These are phyloP conservation scores for Tulasnella calospora DNA, from an alignment of 768 basidiomycete species.

Conservation along the genomic window DNA sequence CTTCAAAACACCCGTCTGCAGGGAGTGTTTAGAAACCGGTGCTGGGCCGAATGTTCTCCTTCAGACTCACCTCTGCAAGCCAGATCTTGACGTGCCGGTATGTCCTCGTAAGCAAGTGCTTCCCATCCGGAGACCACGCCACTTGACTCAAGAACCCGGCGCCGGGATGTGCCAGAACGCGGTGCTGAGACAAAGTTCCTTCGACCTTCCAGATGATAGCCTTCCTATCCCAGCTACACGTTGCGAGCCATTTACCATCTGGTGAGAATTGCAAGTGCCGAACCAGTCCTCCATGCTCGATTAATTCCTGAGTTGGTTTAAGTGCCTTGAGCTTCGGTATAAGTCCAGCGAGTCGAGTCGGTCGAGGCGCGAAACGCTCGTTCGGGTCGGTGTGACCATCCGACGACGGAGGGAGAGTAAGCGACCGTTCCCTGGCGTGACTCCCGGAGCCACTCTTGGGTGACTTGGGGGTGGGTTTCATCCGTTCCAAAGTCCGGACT, in stretches of 20 bases:
- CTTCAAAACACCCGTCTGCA: slow-evolving; percentile 62
- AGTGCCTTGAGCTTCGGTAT: slow-evolving; percentile 54
- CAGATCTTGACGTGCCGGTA: slow-evolving; percentile 63
- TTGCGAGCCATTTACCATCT: slow-evolving; percentile 67
- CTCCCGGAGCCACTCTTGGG: background rate
- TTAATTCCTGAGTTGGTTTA: slow-evolving; percentile 53
- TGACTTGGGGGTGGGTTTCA: background rate
- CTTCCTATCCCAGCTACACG: slow-evolving; percentile 51
- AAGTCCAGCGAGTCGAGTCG: slow-evolving; percentile 53
- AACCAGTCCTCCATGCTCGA: slow-evolving; percentile 61
- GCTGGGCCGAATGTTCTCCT: background rate
- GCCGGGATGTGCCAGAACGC: slow-evolving; percentile 52
- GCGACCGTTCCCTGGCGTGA: background rate
- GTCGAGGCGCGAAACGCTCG: slow-evolving; percentile 33
- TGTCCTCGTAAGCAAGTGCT: slow-evolving; percentile 57
- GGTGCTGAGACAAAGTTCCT: slow-evolving; percentile 54
- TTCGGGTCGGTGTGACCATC: background rate
- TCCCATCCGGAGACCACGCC: slow-evolving; percentile 67
- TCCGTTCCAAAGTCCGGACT: background rate
- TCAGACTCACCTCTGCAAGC: slow-evolving; percentile 50
- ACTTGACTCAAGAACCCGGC: slow-evolving; percentile 69
- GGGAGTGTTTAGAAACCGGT: background rate
- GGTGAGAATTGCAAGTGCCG: slow-evolving; percentile 72
- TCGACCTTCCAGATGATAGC: slow-evolving; percentile 17
- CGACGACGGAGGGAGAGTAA: background rate